Evolutionary conservation across 139 green algal genomes (phyloP).

Genomic region (Chloropicon primus): DNA sequence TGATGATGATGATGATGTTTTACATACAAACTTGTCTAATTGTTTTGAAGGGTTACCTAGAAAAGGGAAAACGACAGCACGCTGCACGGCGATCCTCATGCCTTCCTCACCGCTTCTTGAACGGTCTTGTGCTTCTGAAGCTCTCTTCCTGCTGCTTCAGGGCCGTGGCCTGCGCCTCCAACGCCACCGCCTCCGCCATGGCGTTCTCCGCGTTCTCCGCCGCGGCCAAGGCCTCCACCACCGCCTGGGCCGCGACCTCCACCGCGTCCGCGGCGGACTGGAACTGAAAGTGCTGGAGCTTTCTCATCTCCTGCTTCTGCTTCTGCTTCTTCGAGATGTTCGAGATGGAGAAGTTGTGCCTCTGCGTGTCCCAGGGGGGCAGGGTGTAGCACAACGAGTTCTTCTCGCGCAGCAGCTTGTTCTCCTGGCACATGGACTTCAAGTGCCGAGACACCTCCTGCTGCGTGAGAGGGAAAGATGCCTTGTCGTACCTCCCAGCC

Average conservation of each 20-base stretch:
- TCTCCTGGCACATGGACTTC: not conserved
- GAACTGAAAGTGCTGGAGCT: not conserved
- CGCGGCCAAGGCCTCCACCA: not conserved
- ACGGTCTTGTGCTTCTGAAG: not conserved
- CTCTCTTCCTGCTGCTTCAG: not conserved
- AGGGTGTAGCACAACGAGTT: not conserved
- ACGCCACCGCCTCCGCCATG: not conserved
- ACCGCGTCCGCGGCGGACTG: not conserved
- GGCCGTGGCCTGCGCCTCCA: not conserved
- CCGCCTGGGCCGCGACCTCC: not conserved
- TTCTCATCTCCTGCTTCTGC: not conserved
- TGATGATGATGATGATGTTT: no score
- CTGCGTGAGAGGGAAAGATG: no score
- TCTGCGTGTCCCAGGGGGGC: not conserved
- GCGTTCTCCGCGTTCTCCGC: not conserved
- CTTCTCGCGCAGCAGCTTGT: not conserved
- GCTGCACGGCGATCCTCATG: no score
- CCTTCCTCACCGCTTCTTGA: not conserved
- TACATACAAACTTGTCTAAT: no score
- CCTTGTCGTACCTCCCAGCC: not conserved
- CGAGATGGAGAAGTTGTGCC: no score
- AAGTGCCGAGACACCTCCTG: not conserved
- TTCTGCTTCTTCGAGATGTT: not conserved
- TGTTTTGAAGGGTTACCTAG: no score
- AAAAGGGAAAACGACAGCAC: no score